Percentiles rank a stretch among this genome's conserved stretches.
Evolutionary conservation across 352 stramenopile species (phyloP).

Genomic region (Plasmopara viticola): DNA sequence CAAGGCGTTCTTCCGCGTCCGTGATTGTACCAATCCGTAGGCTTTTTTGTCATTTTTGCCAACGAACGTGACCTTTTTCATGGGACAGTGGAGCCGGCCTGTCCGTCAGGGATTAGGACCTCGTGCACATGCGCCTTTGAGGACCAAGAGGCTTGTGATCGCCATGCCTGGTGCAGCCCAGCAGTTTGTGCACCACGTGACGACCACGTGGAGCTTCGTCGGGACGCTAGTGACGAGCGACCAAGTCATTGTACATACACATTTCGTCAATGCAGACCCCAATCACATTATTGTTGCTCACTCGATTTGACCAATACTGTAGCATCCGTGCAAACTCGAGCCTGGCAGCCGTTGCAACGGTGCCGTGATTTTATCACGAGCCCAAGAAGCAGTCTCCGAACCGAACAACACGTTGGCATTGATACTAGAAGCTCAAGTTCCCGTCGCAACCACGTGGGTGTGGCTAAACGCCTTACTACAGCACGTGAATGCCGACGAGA

Average conservation of each 20-base stretch:
- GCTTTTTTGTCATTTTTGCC: background rate
- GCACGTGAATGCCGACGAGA: conserved; percentile 38
- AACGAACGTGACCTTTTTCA: background rate
- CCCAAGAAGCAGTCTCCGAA: conserved; percentile 21
- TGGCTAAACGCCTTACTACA: conserved; percentile 39
- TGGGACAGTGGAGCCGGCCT: conserved; percentile 42
- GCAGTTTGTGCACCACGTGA: conserved; percentile 41
- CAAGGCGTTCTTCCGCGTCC: conserved; percentile 58
- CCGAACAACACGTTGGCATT: conserved; percentile 35
- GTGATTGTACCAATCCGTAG: background rate
- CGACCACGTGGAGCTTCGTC: conserved; percentile 35
- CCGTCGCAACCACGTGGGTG: conserved; percentile 34
- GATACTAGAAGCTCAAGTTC: conserved; percentile 36
- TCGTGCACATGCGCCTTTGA: background rate
- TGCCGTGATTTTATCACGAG: conserved; percentile 37
- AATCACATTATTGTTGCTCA: too few relatives aligned
- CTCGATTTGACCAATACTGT: background rate
- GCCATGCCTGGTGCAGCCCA: conserved; percentile 38
- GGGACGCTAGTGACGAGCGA: conserved; percentile 50
- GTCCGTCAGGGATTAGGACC: conserved; percentile 21
- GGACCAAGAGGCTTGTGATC: conserved; percentile 41
- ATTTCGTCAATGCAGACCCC: background rate
- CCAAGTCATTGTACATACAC: conserved; percentile 31
- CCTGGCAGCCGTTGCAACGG: background rate
- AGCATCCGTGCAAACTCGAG: conserved; percentile 26